Evolutionary conservation across 176 grass and related monocot genomes (phyloP), one percentile per base, ranked within the genome.

Genomic region (Juncus effusus): DNA sequence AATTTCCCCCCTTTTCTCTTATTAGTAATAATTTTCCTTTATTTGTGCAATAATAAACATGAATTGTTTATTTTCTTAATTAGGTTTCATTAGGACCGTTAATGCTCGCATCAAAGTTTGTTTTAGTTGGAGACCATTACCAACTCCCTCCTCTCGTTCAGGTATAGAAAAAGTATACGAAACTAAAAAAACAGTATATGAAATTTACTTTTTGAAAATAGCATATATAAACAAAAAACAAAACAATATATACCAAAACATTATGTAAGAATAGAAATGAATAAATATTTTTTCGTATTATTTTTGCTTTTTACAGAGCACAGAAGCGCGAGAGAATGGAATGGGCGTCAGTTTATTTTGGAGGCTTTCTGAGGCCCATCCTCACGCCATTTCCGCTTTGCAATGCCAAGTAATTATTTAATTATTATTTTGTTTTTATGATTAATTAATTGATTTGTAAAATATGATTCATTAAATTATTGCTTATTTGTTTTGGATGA

Each of bases 301-400:
- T n/a, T n/a, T n/a, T n/a, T n/a, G n/a, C n/a, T n/a, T n/a, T n/a
- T n/a, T n/a, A 65, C 70, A 97, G 93, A 92, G 93, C 53, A 81
- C 86, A 40, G 93, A 97, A 83, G 85, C 88, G 47, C 77, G 80
- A 65, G 93, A 97, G 62, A 92, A 84, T 64, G 93, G 93, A 58
- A 97, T 97, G 93, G 80, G 77, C 11, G 58, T 97, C 79, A 97
- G 93, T 75, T 92, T 97, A 76, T 97, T 97, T 77, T 80, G 93
- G 80, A 91, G 88, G 78, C 80, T 97, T 42, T 97, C 93, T 58
- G 93, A 97, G 81, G 77, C 93, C 72, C 85, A 97, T 79, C 78
- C 93, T 67, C 79, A 97, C 67, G 93, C 93, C 55, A 97, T 97
- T 83, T 92, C 93, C 69, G 82, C 88, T 62, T 65, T 97, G 64